A percentile compares a stretch with the other conserved stretches of the same genome.
These are phyloP conservation scores for Zymoseptoria crescenta DNA, from an alignment of 2,329 filamentous ascomycete species.

Conservation along the genomic window DNA sequence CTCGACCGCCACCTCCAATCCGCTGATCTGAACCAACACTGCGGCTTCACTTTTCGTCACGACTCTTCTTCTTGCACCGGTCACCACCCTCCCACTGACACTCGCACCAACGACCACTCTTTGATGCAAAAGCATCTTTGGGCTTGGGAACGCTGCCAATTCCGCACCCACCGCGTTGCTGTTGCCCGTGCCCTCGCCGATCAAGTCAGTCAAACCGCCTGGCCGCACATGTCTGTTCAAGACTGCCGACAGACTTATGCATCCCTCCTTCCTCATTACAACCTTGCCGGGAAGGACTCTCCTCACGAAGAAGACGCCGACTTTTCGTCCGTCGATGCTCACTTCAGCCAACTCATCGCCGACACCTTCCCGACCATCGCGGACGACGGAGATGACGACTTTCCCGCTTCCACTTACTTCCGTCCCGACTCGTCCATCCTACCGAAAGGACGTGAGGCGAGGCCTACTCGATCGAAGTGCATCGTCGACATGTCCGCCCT, in stretches of 20 bases:
- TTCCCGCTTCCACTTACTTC: neutral
- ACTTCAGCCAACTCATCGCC: slow-evolving; percentile 15
- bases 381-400: neutral
- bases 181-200: slow-evolving; percentile 14
- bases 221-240: slow-evolving; percentile 11
- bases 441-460: neutral
- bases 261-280: slow-evolving; percentile 16
- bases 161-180: slow-evolving; percentile 12
- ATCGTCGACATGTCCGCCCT: neutral
- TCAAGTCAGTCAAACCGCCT: slow-evolving; percentile 6
- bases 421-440: neutral
- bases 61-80: slow-evolving; percentile 11
- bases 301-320: slow-evolving; percentile 1
- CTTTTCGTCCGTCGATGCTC: slow-evolving; percentile 6
- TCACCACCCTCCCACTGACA: slow-evolving; percentile 16
- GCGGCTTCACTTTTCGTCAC: slow-evolving; percentile 19
- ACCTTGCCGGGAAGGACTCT: slow-evolving; percentile 8
- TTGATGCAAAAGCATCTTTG: slow-evolving; percentile 19
- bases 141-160: slow-evolving; percentile 17
- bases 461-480: neutral
- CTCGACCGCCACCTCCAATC: slow-evolving; percentile 18
- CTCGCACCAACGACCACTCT: slow-evolving; percentile 12
- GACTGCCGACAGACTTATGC: slow-evolving; percentile 14
- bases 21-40: slow-evolving; percentile 15
- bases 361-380: slow-evolving; percentile 4